A percentile compares a stretch with the other conserved stretches of the same genome.
Evolutionary conservation across 345 rosid genomes (phyloP).

Genomic region (Geranium brycei): DNA sequence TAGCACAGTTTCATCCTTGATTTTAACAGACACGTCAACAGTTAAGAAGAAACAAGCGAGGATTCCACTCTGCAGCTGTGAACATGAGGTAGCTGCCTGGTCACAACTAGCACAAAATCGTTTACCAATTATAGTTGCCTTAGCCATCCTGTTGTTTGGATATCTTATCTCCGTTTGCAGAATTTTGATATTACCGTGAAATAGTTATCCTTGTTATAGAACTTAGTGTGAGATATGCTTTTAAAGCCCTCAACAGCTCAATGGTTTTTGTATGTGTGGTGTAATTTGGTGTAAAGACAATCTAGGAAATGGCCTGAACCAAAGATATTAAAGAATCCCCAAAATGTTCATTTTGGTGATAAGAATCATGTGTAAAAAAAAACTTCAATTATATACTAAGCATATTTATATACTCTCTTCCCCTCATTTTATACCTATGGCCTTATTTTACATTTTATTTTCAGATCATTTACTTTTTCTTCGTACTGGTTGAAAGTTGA

Average conservation of each 20-base stretch:
- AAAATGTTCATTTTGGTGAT: too few species aligned
- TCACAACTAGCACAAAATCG: constrained; percentile 23
- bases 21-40: constrained; percentile 23
- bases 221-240: neutral
- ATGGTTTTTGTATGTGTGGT: too few species aligned
- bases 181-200: neutral
- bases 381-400: too few species aligned
- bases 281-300: too few species aligned
- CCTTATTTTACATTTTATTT: too few species aligned
- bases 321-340: too few species aligned
- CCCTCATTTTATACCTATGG: too few species aligned
- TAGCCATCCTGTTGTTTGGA: constrained; percentile 25
- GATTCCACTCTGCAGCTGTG: constrained; percentile 20
- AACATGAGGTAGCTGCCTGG: constrained; percentile 70
- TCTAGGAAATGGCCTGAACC: too few species aligned
- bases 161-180: neutral
- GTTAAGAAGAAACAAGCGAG: constrained; percentile 20
- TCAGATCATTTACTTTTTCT: too few species aligned
- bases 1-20: constrained; percentile 26
- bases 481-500: too few species aligned
- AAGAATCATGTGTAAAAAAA: too few species aligned
- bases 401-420: too few species aligned
- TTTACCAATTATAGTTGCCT: constrained; percentile 25
- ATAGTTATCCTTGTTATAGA: neutral
- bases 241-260: neutral